phyloP scores from a whole-genome alignment of 495 filamentous ascomycete genomes.

The Hypomontagnella submonticulosa region DNA sequence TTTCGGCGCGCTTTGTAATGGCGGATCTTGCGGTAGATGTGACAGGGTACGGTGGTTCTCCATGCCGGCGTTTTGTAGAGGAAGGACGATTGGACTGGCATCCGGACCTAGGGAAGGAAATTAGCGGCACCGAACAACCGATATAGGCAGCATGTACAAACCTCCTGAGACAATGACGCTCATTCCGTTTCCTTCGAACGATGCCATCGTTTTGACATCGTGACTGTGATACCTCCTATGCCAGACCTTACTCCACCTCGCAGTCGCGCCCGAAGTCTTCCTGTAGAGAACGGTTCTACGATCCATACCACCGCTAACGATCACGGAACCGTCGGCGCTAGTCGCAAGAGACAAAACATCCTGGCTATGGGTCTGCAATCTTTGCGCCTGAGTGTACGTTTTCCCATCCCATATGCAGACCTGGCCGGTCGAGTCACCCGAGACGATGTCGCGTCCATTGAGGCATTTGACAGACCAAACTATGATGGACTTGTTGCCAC shows the following conservation, averaged over 20 bases:
- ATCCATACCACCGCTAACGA: constrained; percentile 94
- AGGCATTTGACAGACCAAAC: constrained; percentile 94
- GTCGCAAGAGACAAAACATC: constrained; percentile 87
- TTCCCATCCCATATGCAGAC: constrained; percentile 93
- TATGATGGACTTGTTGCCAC: constrained; percentile 83
- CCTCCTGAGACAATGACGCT: constrained; percentile 94
- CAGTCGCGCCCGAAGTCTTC: constrained; percentile 66
- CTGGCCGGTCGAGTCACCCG: constrained; percentile 93
- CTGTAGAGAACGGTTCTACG: constrained; percentile 84
- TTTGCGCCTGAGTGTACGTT: constrained; percentile 85
- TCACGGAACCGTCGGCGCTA: constrained; percentile 80
- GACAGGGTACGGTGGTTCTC: constrained; percentile 84
- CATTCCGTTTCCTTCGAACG: constrained; percentile 83
- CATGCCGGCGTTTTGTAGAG: constrained; percentile 80
- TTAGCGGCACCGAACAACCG: constrained; percentile 44
- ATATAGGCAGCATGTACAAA: constrained; percentile 53
- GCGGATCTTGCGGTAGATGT: constrained; percentile 79
- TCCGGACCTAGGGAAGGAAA: constrained; percentile 74
- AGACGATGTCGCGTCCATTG: constrained; percentile 87
- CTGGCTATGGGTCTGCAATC: constrained; percentile 85
- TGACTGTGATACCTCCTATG: constrained; percentile 86
- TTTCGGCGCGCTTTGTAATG: constrained; percentile 73
- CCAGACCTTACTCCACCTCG: constrained; percentile 84
- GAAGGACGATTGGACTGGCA: constrained; percentile 80
- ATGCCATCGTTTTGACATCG: constrained; percentile 95